Evolutionary conservation across 1,139 yeast species (phyloP), one percentile per base, ranked within the genome.

Genomic region (Yamadazyma buinensis): DNA sequence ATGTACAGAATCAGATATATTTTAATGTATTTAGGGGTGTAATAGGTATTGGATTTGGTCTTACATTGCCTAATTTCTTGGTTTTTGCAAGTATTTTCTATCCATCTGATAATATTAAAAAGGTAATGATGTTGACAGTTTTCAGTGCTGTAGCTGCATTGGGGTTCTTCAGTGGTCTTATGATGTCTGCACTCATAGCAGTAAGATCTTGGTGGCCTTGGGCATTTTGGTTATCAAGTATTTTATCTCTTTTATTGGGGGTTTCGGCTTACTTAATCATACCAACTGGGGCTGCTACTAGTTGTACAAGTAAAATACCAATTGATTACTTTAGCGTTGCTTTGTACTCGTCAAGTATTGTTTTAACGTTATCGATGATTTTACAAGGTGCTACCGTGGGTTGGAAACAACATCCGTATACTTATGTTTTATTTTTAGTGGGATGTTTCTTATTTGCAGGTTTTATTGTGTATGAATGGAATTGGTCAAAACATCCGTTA

Each of bases 341-440:
- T 2, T 17, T 28, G 15, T 55, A 44, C 38, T 55, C 62, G 21
- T 49, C 65, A 9, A 63, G 77, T 22, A 80, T 82, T 1, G 39
- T 54, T 5, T 45, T 54, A 17, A 57, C 48, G 26, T 59, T 53
- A 5, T 42, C 26, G 34, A 72, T 79, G 2, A 72, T 77, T 70
- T 75, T 76, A 44, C 80, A 77, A 44, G 83, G 77, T 6, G 80
- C 84, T 0, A 64, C 61, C 15, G 72, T 67, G 4, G 81, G 78
- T 7, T 77, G 81, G 80, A 47, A 57, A 3, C 32, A 29, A 23
- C 47, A 33, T 3, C 67, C 70, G 0, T 74, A 75, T 38, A 71
- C 68, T 4, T 75, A 72, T 43, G 57, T 64, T 2, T 44, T 75
- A 10, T 54, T 77, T 18, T 69, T 76, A 20, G 60, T 75, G 10